Base-by-base conservation (phyloP, 1,284 basidiomycete species). In the Mycena citricolor region DNA sequence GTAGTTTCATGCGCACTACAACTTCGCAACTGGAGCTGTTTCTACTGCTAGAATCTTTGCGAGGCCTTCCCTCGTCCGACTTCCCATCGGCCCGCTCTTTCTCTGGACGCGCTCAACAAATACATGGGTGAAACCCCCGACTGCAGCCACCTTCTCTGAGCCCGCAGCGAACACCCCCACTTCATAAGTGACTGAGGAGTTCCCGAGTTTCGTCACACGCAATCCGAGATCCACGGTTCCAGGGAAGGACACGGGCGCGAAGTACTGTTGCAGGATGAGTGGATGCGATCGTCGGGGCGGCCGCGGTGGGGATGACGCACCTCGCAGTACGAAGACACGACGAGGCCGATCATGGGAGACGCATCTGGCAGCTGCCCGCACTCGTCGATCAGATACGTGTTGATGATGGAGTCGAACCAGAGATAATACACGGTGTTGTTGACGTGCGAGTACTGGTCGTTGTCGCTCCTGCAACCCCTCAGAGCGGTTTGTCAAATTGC, bases 371-470 rank as follows among this genome's bases (percentile, higher is more conserved):
- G 61, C 21, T 79, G 67, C 3, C 68, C 72, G 49, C 83, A 86
- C 25, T 69, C 63, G 43, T 76, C 63, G 32, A 84, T 79, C 50
- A 87, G 76, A 59, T 84, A 87, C 5, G 82, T 74, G 60, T 89
- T 89, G 61, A 88, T 68, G 55, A 87, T 67, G 5, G 84, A 85
- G 65, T 88, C 86, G 60, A 88, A 85, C 40, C 86, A 71, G 57
- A 85, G 83, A 59, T 86, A 86, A 62, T 86, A 89, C n/a, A 86
- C 65, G 0, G 82, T 73, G 62, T 89, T 89, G 64, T 89, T 89
- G 54, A 88, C 67, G 51, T 89, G 86, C 6, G 76, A 73, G 58
- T 89, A 89, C 56, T 87, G 85, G 66, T 89, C 86, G 55, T 89
- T 89, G 68, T 89, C 86, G 55, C 76, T 85, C 85, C 86, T 82